Base-by-base conservation (phyloP, 306 rosid species). In the Vigna hirtella region DNA sequence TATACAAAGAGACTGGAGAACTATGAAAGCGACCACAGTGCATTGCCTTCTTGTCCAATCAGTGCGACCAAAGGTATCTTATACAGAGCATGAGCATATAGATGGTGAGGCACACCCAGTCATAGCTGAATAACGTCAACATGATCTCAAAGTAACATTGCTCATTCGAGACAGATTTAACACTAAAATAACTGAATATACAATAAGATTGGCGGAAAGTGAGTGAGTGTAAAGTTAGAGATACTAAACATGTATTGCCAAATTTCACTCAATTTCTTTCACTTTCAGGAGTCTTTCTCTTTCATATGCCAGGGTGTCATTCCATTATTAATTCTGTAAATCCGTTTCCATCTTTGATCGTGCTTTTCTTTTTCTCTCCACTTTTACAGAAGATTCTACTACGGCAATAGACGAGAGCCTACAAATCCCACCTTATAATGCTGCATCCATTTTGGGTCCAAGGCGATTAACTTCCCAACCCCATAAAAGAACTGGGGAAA, bases 371-470 rank as follows among this genome's bases (percentile, higher is more conserved):
- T 45, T 11, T 18, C 38, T 51, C 48, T 26, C 43, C 36, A 52
- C 5, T 61, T 67, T 58, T 75, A 59, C 66, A 87, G 97, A 82
- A 11, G 68, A 74, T 43, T 70, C 81, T 73, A 68, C 90, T 45
- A 67, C 79, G 5, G 70, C 88, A 51, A 42, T 63, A 78, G 88
- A 81, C 84, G 90, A 84, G 57, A 90, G 87, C 86, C 86, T 85
- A 6, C 83, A 78, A 79, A 78, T 76, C 47, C 77, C 91, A 78
- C 75, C 87, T 73, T 76, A 88, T 59, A 87, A 82, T 73, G 81
- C 91, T 81, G 66, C 87, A 84, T 88, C 94, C 20, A 78, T 76
- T 72, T 70, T 81, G 71, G 83, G 83, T 80, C 86, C 95, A 70
- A 91, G 85, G 86, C 87, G 84, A 53, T 43, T 81, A 70, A 87